Evolutionary conservation across 495 filamentous ascomycete species (phyloP), one percentile per base, ranked within the genome.

Genomic region (Penicillium pulvis): DNA sequence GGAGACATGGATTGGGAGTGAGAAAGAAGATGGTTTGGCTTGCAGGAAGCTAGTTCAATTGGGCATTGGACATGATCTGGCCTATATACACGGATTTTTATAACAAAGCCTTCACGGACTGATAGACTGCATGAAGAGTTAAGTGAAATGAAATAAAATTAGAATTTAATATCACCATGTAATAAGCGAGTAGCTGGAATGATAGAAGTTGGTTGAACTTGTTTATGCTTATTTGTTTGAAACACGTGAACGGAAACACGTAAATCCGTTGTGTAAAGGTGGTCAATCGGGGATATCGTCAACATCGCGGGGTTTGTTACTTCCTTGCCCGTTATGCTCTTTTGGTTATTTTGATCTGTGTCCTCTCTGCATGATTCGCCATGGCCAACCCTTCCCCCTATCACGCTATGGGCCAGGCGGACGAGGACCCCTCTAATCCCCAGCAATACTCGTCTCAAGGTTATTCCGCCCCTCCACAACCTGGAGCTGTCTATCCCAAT

Each of bases 371-470:
- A 70, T 71, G 67, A 71, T 62, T 59, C 59, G 68, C 59, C 60
- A 91, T 93, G 90, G 83, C 88, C 63, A 88, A 93, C 67, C 88
- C 86, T 75, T 72, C 82, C 63, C 87, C 88, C 82, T 93, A 91
- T 76, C 87, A 92, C 69, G 76, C 87, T 71, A 80, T 88, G 57
- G 89, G 85, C 46, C 76, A 82, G 67, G 72, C 66, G 26, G 67
- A 85, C 69, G 79, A 88, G 67, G 87, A 88, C 66, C 82, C 88
- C 48, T 84, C 83, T 51, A 82, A 89, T 65, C 84, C 81, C 51
- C 84, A 83, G 12, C 33, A 36, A 36, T 14, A 36, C 33, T 36
- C 33, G 55, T 71, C 69, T 31, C 85, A 88, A 31, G 68, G 62
- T 3, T 67, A 67, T 44, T 62, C 76, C n/a, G 68, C 75, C 44